These are phyloP conservation scores for Cladosporium velox DNA, from an alignment of 2,329 filamentous ascomycete species.

Conservation along the genomic window DNA sequence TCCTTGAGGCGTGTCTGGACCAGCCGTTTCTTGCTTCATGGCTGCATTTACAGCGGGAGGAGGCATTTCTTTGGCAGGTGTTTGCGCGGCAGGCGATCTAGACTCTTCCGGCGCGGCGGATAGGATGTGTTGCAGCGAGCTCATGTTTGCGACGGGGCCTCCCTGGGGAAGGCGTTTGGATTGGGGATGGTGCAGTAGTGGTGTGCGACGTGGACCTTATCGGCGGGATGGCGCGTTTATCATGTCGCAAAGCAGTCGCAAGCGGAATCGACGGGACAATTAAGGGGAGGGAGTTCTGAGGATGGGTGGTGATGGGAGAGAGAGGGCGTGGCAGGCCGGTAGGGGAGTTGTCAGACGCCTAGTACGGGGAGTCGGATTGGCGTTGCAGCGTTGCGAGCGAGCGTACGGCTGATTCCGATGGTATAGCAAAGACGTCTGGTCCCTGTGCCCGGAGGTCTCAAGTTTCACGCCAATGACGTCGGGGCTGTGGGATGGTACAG, in stretches of 20 bases:
- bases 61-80: slow-evolving; percentile 11
- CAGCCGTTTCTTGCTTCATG: slow-evolving; percentile 16
- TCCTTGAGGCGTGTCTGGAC: slow-evolving; percentile 15
- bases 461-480: neutral
- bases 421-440: neutral
- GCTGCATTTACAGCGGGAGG: slow-evolving; percentile 1
- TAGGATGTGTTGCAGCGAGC: slow-evolving; percentile 32
- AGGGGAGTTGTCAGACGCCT: neutral
- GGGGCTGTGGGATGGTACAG: neutral
- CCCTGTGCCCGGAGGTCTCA: neutral
- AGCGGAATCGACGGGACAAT: neutral
- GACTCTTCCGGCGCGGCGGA: slow-evolving; percentile 29
- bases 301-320: neutral
- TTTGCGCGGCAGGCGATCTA: slow-evolving; percentile 4
- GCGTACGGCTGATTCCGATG: slow-evolving; percentile 6
- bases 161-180: neutral
- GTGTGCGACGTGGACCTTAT: slow-evolving; percentile 13
- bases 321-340: neutral
- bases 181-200: slow-evolving; percentile 7
- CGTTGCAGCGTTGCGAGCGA: slow-evolving; percentile 2
- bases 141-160: slow-evolving; percentile 21
- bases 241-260: slow-evolving; percentile 14
- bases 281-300: neutral
- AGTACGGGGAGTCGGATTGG: neutral
- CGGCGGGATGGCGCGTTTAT: slow-evolving; percentile 10